A percentile compares a stretch with the other conserved stretches of the same genome.
Conservation (phyloP, 140 eudicot genomes). For the Bidens hawaiensis region DNA sequence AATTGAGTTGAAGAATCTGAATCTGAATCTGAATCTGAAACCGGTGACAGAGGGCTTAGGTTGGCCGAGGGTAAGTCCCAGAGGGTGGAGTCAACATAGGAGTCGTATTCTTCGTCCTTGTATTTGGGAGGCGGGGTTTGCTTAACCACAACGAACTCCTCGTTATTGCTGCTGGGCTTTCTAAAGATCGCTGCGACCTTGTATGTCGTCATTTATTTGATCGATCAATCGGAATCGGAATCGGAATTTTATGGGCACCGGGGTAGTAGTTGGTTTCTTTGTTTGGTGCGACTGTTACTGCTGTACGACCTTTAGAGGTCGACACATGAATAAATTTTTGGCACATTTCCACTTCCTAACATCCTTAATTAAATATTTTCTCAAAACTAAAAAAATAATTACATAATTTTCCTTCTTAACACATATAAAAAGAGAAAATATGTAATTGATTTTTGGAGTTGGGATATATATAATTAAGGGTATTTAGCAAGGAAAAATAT, state of each 20-base stretch:
- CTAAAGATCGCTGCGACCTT: conserved; percentile 55
- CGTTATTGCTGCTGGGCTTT: conserved; percentile 47
- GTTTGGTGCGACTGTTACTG: background rate
- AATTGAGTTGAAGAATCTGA: conserved; percentile 13
- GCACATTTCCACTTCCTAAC: too few relatives aligned
- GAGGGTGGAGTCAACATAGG: conserved; percentile 72
- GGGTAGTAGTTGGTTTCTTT: background rate
- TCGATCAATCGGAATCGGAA: background rate
- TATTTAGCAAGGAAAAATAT: too few relatives aligned
- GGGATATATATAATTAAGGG: too few relatives aligned
- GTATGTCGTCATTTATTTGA: conserved; percentile 42
- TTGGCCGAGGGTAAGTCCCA: conserved; percentile 81
- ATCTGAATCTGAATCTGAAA: conserved; percentile 17
- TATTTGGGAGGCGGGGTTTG: conserved; percentile 75
- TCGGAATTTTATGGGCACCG: background rate
- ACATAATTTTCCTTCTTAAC: too few relatives aligned
- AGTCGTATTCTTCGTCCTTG: conserved; percentile 71
- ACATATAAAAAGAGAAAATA: too few relatives aligned
- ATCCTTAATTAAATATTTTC: too few relatives aligned
- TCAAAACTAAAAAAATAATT: too few relatives aligned
- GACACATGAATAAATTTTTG: too few relatives aligned
- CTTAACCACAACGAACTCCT: conserved; percentile 49
- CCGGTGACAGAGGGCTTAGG: conserved; percentile 22
- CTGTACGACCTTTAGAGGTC: too few relatives aligned
- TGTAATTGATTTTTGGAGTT: too few relatives aligned